Base-by-base conservation (phyloP, 2,329 filamentous ascomycete species). In the Colletotrichum sublineola region DNA sequence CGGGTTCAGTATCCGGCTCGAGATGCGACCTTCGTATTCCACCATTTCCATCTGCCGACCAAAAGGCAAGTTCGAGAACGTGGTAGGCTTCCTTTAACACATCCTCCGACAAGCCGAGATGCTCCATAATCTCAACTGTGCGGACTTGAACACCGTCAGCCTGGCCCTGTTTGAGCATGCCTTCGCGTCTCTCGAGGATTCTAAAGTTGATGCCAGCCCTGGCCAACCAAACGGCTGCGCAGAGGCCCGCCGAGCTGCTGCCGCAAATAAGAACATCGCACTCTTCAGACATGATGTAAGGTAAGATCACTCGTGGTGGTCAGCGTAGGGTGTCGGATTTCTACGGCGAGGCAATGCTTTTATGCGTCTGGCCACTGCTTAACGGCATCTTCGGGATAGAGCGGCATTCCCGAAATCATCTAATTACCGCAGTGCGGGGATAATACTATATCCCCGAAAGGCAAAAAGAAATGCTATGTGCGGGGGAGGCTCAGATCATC, bases 121-220 rank as follows among this genome's bases (percentile, higher is more conserved):
- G 88, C 75, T 91, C 89, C 63, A 90, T 89, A 31, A 91, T 85
- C 77, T 91, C 89, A 18, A 91, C 88, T 0, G 88, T 90, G 1
- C 88, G 87, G 68, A 86, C 88, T 78, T 90, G 88, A 24, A 90
- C 87, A 1, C 89, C 89, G 72, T 93, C 91, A 18, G 91, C 91
- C 79, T 92, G 89, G 3, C 90, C 90, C 11, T 70, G 70, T 48
- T 61, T 36, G 14, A 72, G 66, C 20, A 67, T 53, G 9, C 66
- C 70, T 11, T 64, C 60, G 8, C 70, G 66, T 3, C 55, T 31
- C 61, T 86, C 84, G n/a, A 86, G 77, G 48, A 86, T 82, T 24
- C 84, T 81, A 3, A 83, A 78, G 31, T 79, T 77, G 68, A 86
- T 75, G 12, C 83, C 83, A 52, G 80, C 80, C 44, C 81, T 79